Base-by-base conservation (phyloP, 208 protist species). In the Acanthamoeba royreba region DNA sequence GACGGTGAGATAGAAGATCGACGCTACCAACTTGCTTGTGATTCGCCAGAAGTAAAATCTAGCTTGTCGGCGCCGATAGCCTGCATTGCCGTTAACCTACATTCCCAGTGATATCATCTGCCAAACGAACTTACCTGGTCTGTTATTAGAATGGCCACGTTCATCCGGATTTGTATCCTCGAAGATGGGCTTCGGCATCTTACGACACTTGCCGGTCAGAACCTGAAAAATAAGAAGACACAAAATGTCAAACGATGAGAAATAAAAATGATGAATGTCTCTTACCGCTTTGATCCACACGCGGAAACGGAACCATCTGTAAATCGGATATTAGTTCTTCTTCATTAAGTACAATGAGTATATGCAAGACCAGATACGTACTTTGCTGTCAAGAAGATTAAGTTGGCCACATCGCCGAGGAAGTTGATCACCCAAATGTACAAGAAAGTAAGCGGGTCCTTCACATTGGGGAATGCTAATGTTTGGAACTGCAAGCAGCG, bases 111-210 rank as follows among this genome's bases (percentile, higher is more conserved):
- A n/a, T n/a, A n/a, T n/a, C n/a, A 53, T 33, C 40, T 22, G 40
- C 38, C 3, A 45, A 38, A 4, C 31, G 53, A 47, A 9, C 13
- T 45, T 38, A 92, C 94, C 94, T 0, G 88, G 52, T 8, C 58
- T 55, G 38, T 88, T 77, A 55, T 94, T 95, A 13, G 94, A 94
- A 55, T 95, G 94, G 46, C 94, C 94, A 0, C 94, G 94, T 11
- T 95, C 94, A 66, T 94, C 43, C 8, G 66, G 58, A 31, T 92
- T 66, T 4, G 61, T 69, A 31, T 94, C 79, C 33, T 94, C 88
- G n/a, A 38, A 81, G 61, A 55, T 42, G 3, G 55, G 87, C 43
- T 92, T 92, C 0, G 87, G 87, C 42, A 92, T 38, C 2, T n/a
- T 5, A 11, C 63, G 8, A 2, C 87, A 72, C 42, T 92, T 92